Evolutionary conservation across 225 moss, liverwort and hornwort genomes (phyloP).

Genomic region (Antitrichia curtipendula): DNA sequence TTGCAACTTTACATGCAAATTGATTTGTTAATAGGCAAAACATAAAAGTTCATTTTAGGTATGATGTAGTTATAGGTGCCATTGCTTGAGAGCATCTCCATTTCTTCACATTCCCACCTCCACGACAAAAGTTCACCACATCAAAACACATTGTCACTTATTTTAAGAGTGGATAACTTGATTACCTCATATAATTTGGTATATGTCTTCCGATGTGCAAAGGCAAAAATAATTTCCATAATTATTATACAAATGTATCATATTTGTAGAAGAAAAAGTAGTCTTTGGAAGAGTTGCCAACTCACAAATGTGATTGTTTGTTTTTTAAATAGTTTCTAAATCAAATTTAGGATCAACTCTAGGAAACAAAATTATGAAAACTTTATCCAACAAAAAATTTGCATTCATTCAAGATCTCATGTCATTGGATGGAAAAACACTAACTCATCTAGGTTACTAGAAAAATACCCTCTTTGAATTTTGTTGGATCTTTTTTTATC

Average conservation of each 20-base stretch:
- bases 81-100: accelerated
- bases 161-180: not conserved
- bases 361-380: not conserved
- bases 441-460: not conserved
- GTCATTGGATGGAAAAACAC: accelerated
- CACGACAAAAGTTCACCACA: accelerated
- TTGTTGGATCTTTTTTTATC: not conserved
- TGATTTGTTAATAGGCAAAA: not conserved
- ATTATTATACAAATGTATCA: not conserved
- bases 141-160: not conserved
- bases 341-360: too few species aligned
- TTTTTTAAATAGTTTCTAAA: not conserved
- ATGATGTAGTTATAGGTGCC: not conserved
- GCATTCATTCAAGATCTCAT: not conserved
- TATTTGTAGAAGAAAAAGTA: not conserved
- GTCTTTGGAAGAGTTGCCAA: not conserved
- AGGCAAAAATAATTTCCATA: not conserved
- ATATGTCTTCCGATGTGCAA: not conserved
- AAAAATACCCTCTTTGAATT: not conserved
- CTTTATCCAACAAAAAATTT: not conserved
- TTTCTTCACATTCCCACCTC: not conserved
- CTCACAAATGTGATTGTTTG: accelerated
- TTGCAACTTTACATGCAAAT: not conserved
- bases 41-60: not conserved
- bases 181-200: not conserved